A percentile compares a stretch with the other conserved stretches of the same genome.
These are phyloP conservation scores for Nissolia schottii DNA, from an alignment of 306 rosid species.

Conservation along the genomic window DNA sequence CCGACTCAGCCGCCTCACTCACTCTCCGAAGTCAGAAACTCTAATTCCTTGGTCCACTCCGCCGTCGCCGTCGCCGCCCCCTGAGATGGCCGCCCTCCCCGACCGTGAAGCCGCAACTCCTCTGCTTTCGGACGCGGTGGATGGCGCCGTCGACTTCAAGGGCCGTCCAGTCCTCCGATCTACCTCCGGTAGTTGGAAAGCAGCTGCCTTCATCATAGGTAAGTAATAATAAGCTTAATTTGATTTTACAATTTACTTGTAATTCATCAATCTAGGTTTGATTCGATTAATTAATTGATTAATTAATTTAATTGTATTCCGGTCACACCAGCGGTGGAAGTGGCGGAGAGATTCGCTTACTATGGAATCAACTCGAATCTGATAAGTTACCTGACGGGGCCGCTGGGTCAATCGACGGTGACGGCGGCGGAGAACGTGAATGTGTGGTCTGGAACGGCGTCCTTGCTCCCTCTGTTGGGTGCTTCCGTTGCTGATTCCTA, in stretches of 20 bases:
- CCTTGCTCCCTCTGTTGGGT: slow-evolving; percentile 41
- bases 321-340: slow-evolving; percentile 28
- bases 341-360: slow-evolving; percentile 50
- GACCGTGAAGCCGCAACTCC: slow-evolving; percentile 23
- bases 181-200: slow-evolving; percentile 45
- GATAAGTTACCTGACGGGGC: slow-evolving; percentile 41
- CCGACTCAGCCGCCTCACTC: no score
- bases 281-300: no score
- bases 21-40: no score
- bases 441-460: slow-evolving; percentile 43
- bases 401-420: slow-evolving; percentile 41
- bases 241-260: no score
- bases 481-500: slow-evolving; percentile 50
- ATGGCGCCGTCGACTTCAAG: slow-evolving; percentile 41
- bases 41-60: no score
- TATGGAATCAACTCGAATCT: slow-evolving; percentile 43
- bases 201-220: slow-evolving; percentile 44
- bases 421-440: slow-evolving; percentile 47
- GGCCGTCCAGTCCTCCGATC: slow-evolving; percentile 32
- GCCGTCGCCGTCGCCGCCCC: no score
- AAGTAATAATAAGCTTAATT: not conserved
- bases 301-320: not conserved
- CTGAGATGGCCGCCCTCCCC: no score
- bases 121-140: slow-evolving; percentile 29
- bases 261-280: no score